Percentiles rank a stretch among this genome's conserved stretches.
Evolutionary conservation across 2,329 filamentous ascomycete species (phyloP).

Genomic region (Fusarium sp.): DNA sequence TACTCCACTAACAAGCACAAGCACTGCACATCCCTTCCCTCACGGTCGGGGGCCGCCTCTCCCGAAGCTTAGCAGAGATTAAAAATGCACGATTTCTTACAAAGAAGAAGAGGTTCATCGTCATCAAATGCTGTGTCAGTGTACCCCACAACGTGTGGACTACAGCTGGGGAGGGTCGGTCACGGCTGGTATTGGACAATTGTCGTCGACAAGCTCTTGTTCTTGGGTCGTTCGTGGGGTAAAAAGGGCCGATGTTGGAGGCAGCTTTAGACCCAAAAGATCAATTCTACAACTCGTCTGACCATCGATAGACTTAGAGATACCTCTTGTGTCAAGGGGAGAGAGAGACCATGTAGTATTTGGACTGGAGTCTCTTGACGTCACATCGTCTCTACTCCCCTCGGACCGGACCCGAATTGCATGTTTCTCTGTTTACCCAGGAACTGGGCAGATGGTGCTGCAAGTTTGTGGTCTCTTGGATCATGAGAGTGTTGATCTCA

Average conservation of each 20-base stretch:
- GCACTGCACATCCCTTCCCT: constrained; percentile 20
- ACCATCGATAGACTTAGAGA: neutral
- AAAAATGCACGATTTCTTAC: neutral
- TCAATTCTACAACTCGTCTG: neutral
- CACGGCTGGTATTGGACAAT: constrained; percentile 17
- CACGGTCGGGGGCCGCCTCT: neutral
- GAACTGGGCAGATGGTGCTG: neutral
- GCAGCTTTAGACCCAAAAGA: neutral
- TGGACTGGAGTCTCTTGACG: neutral
- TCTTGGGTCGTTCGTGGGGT: constrained; percentile 28
- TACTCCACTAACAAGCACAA: neutral
- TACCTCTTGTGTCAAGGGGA: neutral
- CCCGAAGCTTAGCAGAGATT: neutral
- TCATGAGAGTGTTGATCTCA: neutral
- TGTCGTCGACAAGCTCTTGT: neutral
- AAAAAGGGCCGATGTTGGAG: constrained; percentile 36
- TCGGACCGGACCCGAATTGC: neutral
- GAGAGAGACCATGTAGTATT: neutral
- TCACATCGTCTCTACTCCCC: neutral
- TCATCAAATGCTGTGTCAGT: constrained; percentile 9
- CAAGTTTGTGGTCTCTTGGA: neutral
- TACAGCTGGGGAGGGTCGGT: constrained; percentile 17
- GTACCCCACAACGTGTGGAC: constrained; percentile 24
- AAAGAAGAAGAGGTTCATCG: neutral
- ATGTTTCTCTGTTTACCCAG: neutral